phyloP scores from a whole-genome alignment of 441 rosid species.

The Omphalea diandra region DNA sequence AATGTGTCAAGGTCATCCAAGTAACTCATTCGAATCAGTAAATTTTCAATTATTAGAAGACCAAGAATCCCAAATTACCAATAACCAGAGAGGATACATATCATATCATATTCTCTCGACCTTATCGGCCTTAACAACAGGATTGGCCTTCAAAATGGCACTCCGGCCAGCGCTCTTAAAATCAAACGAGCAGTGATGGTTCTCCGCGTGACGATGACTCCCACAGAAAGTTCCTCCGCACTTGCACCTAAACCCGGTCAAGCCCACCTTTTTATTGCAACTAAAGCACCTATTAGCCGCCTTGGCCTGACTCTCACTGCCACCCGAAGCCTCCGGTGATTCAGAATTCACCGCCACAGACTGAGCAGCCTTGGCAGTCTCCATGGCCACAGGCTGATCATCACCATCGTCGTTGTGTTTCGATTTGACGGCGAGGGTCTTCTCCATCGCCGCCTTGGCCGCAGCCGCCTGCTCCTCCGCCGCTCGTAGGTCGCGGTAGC shows the following conservation, averaged over 20 bases:
- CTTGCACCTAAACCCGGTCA: slow-evolving; percentile 71
- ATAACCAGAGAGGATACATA: not conserved
- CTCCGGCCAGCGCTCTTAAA: slow-evolving; percentile 66
- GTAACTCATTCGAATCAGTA: too few relatives aligned
- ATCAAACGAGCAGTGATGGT: slow-evolving; percentile 69
- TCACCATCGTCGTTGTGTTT: slow-evolving; percentile 18
- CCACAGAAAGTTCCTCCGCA: slow-evolving; percentile 80
- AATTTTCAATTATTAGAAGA: too few relatives aligned
- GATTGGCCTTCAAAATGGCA: slow-evolving; percentile 68
- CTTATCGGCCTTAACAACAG: slow-evolving; percentile 70
- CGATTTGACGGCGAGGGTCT: slow-evolving; percentile 44
- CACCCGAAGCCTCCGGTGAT: slow-evolving; percentile 13
- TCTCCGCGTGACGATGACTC: slow-evolving; percentile 76
- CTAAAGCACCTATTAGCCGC: slow-evolving; percentile 55
- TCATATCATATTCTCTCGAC: slow-evolving; percentile 68
- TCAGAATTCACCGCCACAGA: slow-evolving; percentile 7
- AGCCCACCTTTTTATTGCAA: slow-evolving; percentile 81
- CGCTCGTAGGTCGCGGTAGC: slow-evolving; percentile 55
- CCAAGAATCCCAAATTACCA: slow-evolving; percentile 22
- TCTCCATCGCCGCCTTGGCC: slow-evolving; percentile 63
- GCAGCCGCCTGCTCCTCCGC: slow-evolving; percentile 58
- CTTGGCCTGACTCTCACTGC: slow-evolving; percentile 28
- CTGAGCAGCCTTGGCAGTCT: not conserved
- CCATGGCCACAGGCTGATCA: not conserved
- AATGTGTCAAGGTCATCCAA: too few relatives aligned